phyloP scores from a whole-genome alignment of 2,329 filamentous ascomycete genomes.

The Kalaharituber pfeilii region DNA sequence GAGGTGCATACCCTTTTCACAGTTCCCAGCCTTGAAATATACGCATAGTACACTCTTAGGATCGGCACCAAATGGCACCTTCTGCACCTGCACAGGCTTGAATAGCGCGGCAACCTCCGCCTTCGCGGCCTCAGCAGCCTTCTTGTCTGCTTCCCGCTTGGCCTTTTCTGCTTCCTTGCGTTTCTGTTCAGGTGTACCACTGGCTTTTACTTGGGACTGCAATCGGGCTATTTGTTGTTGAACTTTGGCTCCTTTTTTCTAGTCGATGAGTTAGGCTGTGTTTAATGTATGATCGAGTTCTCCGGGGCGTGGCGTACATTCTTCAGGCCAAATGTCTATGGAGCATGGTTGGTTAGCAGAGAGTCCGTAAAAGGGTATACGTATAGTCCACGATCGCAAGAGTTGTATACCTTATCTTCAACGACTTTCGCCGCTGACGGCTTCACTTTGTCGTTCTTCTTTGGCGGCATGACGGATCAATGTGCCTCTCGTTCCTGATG shows the following conservation, averaged over 20 bases:
- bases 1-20: constrained; percentile 54
- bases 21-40: constrained; percentile 93
- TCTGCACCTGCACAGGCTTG: constrained; percentile 88
- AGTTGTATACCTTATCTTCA: constrained; percentile 51
- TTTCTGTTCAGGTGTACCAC: constrained; percentile 77
- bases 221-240: constrained; percentile 84
- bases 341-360: constrained; percentile 2
- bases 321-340: constrained; percentile 91
- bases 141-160: constrained; percentile 69
- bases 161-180: constrained; percentile 51
- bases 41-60: constrained; percentile 94
- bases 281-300: constrained; percentile 4
- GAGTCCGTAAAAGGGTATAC: neutral
- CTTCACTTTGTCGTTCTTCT: constrained; percentile 26
- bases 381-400: no score
- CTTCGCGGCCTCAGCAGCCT: constrained; percentile 68
- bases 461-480: constrained; percentile 20
- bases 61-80: constrained; percentile 92
- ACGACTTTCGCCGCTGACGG: constrained; percentile 44
- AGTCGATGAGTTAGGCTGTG: constrained; percentile 5
- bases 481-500: no score
- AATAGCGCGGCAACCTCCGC: constrained; percentile 66
- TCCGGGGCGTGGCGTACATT: constrained; percentile 43
- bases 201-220: constrained; percentile 50
- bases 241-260: constrained; percentile 80